Conservation (phyloP, 129 eudicot genomes). For the Saussurea involucrata region DNA sequence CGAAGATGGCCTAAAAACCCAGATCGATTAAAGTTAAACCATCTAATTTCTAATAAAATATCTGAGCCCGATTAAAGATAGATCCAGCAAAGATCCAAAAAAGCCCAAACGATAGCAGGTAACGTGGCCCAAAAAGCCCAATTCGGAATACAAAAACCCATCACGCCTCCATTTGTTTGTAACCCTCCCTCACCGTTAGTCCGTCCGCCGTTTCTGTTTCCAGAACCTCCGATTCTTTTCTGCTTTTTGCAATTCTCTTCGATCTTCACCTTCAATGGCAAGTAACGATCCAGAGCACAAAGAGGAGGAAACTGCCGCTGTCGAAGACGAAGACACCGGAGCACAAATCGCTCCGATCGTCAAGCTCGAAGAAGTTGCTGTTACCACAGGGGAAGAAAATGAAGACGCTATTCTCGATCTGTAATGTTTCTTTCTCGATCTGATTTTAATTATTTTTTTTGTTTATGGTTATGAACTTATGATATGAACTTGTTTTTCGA, state of each 20-base stretch:
- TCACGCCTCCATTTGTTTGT: neutral
- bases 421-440: conserved; percentile 29
- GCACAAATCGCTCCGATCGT: conserved; percentile 81
- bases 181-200: conserved; percentile 20
- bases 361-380: conserved; percentile 70
- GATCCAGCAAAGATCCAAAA: neutral
- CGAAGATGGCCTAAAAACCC: too few relatives aligned
- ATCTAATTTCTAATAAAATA: too few relatives aligned
- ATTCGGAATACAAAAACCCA: conserved; percentile 6
- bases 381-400: conserved; percentile 76
- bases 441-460: neutral
- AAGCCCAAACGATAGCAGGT: neutral
- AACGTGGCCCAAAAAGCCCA: neutral
- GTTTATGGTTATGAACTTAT: neutral
- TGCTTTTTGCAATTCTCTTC: neutral
- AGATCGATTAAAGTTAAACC: too few relatives aligned
- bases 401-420: conserved; percentile 77
- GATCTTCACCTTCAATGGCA: conserved; percentile 37
- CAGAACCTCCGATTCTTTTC: conserved; percentile 7
- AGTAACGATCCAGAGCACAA: conserved; percentile 61
- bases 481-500: neutral
- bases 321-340: conserved; percentile 83
- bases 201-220: conserved; percentile 22
- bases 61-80: neutral
- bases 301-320: conserved; percentile 54